These are phyloP conservation scores for Digitaria exilis DNA, from an alignment of 202 grass and related monocot genomes.

Conservation along the genomic window DNA sequence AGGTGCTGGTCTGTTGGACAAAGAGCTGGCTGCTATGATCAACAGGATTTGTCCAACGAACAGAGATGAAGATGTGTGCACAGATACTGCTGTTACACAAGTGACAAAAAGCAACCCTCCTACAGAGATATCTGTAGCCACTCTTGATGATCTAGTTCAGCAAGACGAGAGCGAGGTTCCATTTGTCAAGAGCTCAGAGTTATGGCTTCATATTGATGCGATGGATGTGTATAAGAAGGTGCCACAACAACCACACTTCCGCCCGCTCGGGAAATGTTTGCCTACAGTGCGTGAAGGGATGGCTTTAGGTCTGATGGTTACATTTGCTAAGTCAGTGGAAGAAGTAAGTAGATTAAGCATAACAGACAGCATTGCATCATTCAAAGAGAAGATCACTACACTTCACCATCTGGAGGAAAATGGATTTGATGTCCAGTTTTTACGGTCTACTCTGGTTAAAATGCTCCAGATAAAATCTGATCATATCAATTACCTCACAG, in stretches of 20 bases:
- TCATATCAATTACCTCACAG: slow-evolving; percentile 1
- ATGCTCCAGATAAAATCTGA: slow-evolving; percentile 51
- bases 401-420: slow-evolving; percentile 54
- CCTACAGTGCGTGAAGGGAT: slow-evolving; percentile 59
- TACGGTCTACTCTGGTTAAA: slow-evolving; percentile 33
- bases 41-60: neutral
- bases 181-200: slow-evolving; percentile 51
- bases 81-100: neutral
- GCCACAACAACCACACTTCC: slow-evolving; percentile 59
- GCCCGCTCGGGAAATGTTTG: slow-evolving; percentile 40
- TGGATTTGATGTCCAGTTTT: slow-evolving; percentile 61
- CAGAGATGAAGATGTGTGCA: neutral
- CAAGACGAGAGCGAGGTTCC: neutral
- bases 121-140: neutral
- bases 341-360: slow-evolving; percentile 43
- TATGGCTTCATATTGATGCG: slow-evolving; percentile 58
- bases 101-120: neutral
- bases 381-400: slow-evolving; percentile 45
- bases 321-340: slow-evolving; percentile 53
- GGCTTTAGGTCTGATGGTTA: slow-evolving; percentile 75
- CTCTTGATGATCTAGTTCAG: neutral
- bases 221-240: slow-evolving; percentile 53
- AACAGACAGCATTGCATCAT: slow-evolving; percentile 36
- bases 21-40: neutral
- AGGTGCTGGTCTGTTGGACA: neutral